Evolutionary conservation across 2,329 filamentous ascomycete species (phyloP), one percentile per base, ranked within the genome.

Genomic region (Paraphaeosphaeria minitans): DNA sequence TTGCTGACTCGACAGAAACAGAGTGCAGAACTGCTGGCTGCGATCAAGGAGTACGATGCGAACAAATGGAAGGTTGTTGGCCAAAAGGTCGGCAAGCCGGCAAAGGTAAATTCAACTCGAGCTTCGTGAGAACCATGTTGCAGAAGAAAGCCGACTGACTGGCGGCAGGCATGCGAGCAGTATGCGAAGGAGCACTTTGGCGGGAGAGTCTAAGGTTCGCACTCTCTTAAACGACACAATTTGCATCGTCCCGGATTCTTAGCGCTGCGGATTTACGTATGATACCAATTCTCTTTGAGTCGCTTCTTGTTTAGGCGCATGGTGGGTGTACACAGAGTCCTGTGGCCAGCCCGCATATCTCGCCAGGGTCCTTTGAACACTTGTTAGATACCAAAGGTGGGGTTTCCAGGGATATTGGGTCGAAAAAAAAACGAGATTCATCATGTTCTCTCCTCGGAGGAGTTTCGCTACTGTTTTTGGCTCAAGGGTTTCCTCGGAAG

Each of bases 21-120:
- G 86, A 92, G 88, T 73, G 85, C 88, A 69, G 90, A 91, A 39
- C 81, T 99, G 59, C 86, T 96, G 66, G 92, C 91, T 65, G 95
- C 95, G 31, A 99, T 99, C 80, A 97, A 97, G 80, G 95, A 99
- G 76, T 98, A 98, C 79, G 95, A 99, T 76, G 90, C 92, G 74
- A 97, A 96, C 78, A 98, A 98, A 77, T 99, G 95, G 95, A 98
- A 98, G 80, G 88, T 89, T 27, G 98, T 98, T 74, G 95, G 95
- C 37, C 89, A 92, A 77, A 98, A 98, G 79, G 92, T 99, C 68
- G 93, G 93, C 72, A 99, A 99, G 80, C 95, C 95, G 50, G 95
- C 95, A 68, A 99, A 99, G 88, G 90, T 92, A 77, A 63, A 79
- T 73, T 57, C 61, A 53, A 55, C n/a, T 19, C 29, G 21, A 47